Evolutionary conservation across 2,329 filamentous ascomycete species (phyloP), one percentile per base, ranked within the genome.

Genomic region (Fusarium solani-melongenae): DNA sequence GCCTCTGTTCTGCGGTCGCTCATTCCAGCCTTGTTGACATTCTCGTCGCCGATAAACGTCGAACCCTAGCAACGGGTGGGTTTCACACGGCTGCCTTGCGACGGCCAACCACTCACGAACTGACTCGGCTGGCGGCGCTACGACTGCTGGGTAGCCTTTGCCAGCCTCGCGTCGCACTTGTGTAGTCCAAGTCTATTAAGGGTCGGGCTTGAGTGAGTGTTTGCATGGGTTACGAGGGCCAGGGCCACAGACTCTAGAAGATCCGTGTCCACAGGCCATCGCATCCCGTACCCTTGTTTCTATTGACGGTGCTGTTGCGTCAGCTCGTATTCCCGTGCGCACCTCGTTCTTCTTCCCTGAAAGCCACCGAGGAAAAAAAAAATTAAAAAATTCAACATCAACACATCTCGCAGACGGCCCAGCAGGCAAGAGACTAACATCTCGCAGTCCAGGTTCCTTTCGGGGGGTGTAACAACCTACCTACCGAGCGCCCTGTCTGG

Each of bases 291-390:
- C 58, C 75, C 67, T 67, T 60, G 62, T 62, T 57, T 62, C 41
- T 59, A 62, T 41, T 49, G 69, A 38, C 34, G 66, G 72, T 58
- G 60, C 58, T 33, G 74, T 76, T 77, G 75, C 71, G 71, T 73
- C 71, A 76, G 73, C 76, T 77, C 76, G 76, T 78, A 77, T 78
- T 77, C 64, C 72, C 66, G 72, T 71, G 58, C 69, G 73, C 67
- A 58, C 67, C 31, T 62, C 38, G 36, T 63, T 56, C 17, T 41
- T 62, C 36, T 62, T 57, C 56, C 39, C 34, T 62, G 27, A 31
- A 51, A n/a, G 46, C 46, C 46, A 51, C 46, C 31, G 24, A 55
- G n/a, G n/a, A n/a, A n/a, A n/a, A n/a, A n/a, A n/a, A n/a, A n/a
- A n/a, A n/a, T n/a, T n/a, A n/a, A 29, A 31, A 41, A 62, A 62